A percentile compares a stretch with the other conserved stretches of the same genome.
These are phyloP conservation scores for Cladosporium sp. DNA, from an alignment of 2,329 filamentous ascomycete genomes.

Conservation along the genomic window DNA sequence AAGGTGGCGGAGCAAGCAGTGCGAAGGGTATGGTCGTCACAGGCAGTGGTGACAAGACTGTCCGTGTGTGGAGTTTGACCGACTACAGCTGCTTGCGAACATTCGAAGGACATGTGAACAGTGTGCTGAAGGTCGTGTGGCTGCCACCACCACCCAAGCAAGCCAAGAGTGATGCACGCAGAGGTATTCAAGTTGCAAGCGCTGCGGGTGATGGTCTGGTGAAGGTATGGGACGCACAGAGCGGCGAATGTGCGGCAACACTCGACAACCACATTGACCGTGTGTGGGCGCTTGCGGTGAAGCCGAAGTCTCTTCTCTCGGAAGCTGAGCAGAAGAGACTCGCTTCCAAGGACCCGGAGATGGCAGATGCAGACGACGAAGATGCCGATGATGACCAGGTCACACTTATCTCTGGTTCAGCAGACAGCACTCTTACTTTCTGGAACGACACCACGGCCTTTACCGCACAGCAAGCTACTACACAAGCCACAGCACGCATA, in stretches of 20 bases:
- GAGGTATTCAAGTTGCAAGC: conserved; percentile 73
- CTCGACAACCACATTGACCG: conserved; percentile 96
- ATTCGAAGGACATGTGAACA: conserved; percentile 95
- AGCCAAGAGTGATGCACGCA: conserved; percentile 49
- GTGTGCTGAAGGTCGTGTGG: conserved; percentile 91
- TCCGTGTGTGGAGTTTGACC: conserved; percentile 90
- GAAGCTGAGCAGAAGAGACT: conserved; percentile 22
- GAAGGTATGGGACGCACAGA: conserved; percentile 91
- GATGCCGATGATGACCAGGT: conserved; percentile 24
- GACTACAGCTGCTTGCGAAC: conserved; percentile 93
- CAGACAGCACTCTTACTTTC: conserved; percentile 90
- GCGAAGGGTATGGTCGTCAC: conserved; percentile 83
- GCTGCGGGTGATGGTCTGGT: conserved; percentile 93
- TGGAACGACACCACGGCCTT: conserved; percentile 89
- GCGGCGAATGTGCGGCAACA: conserved; percentile 82
- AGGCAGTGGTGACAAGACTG: conserved; percentile 91
- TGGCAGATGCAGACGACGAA: conserved; percentile 36
- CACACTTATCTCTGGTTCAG: conserved; percentile 79
- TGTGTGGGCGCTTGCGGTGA: conserved; percentile 83
- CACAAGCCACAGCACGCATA: conserved; percentile 74
- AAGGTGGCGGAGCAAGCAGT: conserved; percentile 61
- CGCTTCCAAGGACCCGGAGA: conserved; percentile 35
- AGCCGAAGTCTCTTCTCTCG: conserved; percentile 50
- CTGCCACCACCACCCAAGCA: conserved; percentile 55
- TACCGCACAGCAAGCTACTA: conserved; percentile 73